Conservation (phyloP, 108 stramenopile genomes). For the Conticribra weissflogii region DNA sequence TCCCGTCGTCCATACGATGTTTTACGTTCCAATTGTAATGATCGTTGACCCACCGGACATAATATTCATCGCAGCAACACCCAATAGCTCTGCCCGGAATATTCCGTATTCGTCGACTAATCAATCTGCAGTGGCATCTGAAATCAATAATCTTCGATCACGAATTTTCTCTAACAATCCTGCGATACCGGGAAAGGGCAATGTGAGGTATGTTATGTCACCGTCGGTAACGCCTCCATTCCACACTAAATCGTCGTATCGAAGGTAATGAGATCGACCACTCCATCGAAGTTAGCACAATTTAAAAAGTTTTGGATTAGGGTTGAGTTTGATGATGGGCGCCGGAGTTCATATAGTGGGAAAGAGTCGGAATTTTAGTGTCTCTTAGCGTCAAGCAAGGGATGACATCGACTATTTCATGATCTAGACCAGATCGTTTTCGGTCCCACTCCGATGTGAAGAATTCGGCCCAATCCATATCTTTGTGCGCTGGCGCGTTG, state of each 20-base stretch:
- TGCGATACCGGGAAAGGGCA: conserved; percentile 42
- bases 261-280: conserved; percentile 35
- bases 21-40: no score
- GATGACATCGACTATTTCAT: conserved; percentile 35
- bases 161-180: conserved; percentile 46
- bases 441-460: conserved; percentile 53
- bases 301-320: conserved; percentile 49
- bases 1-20: no score
- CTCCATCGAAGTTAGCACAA: conserved; percentile 35
- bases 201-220: conserved; percentile 23
- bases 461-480: conserved; percentile 57
- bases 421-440: conserved; percentile 51
- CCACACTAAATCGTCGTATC: conserved; percentile 57
- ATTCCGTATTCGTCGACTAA: conserved; percentile 32
- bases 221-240: conserved; percentile 16
- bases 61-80: conserved; percentile 41
- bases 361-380: conserved; percentile 37
- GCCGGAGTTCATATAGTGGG: conserved; percentile 49
- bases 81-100: conserved; percentile 30
- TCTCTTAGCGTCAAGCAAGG: conserved; percentile 40
- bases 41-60: no score
- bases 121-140: conserved; percentile 44
- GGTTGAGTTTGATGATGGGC: conserved; percentile 1
- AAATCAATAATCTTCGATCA: no score
- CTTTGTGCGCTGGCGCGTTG: conserved; percentile 54